phyloP scores from a whole-genome alignment of 106 monocot genomes.

The Dactylorhiza incarnata region DNA sequence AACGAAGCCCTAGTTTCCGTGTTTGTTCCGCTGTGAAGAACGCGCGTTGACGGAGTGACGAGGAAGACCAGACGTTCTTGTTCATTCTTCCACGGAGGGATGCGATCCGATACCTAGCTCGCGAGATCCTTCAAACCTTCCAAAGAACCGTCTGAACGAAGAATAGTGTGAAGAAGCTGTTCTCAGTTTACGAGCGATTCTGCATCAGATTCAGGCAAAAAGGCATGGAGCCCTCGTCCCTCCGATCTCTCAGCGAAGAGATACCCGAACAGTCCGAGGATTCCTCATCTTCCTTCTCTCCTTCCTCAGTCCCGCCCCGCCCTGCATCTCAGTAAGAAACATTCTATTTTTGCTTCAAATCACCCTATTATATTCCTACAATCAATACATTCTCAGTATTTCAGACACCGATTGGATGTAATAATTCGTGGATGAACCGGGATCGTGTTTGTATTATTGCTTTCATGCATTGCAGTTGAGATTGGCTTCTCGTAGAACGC shows the following conservation, averaged over 20 bases:
- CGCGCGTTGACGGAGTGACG: no score
- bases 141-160: no score
- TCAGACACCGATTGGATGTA: neutral
- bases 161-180: neutral
- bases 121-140: no score
- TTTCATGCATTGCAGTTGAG: neutral
- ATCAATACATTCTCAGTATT: neutral
- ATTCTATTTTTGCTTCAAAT: neutral
- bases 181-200: neutral
- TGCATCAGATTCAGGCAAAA: no score
- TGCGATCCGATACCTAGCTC: no score
- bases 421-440: neutral
- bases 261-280: neutral
- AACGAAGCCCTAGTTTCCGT: no score
- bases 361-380: neutral
- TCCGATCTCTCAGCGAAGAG: neutral
- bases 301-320: slow-evolving; percentile 17
- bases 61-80: no score
- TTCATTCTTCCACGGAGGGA: no score
- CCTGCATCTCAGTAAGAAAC: slow-evolving; percentile 12
- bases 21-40: no score
- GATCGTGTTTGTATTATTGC: neutral
- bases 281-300: slow-evolving; percentile 13
- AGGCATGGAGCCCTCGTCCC: neutral
- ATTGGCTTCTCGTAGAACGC: neutral